Base-by-base conservation (phyloP, 2,329 filamentous ascomycete species). In the Botryosphaeria dothidea region DNA sequence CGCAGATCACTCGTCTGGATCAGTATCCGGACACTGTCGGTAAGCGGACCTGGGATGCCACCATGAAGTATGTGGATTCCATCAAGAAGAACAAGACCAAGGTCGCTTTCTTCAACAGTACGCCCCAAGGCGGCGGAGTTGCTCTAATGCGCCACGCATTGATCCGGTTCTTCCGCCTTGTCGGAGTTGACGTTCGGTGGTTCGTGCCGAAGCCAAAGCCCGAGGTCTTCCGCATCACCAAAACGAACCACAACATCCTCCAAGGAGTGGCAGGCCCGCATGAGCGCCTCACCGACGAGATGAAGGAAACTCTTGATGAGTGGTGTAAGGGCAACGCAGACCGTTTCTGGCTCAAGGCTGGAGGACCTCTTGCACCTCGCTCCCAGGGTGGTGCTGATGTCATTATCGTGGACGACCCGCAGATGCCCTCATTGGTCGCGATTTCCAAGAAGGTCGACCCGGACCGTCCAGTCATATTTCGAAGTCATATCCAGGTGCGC, bases 201-300 rank as follows among this genome's bases (percentile, higher is more conserved):
- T 87, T 85, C 67, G 91, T 94, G 1, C 92, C 92, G 6, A 92
- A 92, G 75, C 91, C 92, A 23, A 88, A 90, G 58, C 90, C 90
- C 3, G 88, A 90, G 17, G 88, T 94, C 11, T 95, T 95, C 77
- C 85, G 91, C 58, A 90, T 92, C 76, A 95, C 92, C 69, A 95
- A 95, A 79, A 93, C 90, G 69, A 90, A 93, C 70, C 92, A 95
- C 85, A 95, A 95, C 77, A 93, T 94, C 68, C 86, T 95, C 2
- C 92, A 95, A 78, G 92, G 91, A 8, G 91, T 93, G 46, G 87
- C 88, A 45, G 81, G 84, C 27, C 85, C 87, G 0, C 84, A 86
- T 2, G 85, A 91, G 69, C 84, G 86, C n/a, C 82, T 94, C 34
- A 86, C 83, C 0, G 70, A 81, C 1, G 84, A 90, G 2, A 86